phyloP scores from a whole-genome alignment of 2,329 filamentous ascomycete species.

The Trichoderma gracile region DNA sequence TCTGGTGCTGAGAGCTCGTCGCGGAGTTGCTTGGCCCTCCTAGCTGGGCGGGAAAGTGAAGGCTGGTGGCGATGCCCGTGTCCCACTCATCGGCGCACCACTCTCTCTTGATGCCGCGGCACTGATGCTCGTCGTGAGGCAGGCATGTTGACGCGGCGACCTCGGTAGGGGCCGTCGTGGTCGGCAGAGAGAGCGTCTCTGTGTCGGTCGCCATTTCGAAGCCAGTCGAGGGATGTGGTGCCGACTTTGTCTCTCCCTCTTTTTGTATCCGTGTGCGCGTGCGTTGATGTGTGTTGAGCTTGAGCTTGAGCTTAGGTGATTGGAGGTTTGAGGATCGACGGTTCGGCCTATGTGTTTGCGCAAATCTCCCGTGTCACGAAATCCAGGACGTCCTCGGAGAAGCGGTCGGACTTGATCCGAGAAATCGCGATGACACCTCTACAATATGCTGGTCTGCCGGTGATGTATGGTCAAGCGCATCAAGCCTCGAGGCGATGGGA shows the following conservation, averaged over 20 bases:
- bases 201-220: constrained; percentile 38
- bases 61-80: constrained; percentile 32
- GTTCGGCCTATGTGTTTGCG: not conserved
- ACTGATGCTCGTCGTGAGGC: constrained; percentile 27
- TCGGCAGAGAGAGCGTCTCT: constrained; percentile 37
- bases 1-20: constrained; percentile 12
- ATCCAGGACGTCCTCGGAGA: not conserved
- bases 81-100: constrained; percentile 35
- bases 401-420: not conserved
- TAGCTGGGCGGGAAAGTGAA: constrained; percentile 13
- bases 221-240: not conserved
- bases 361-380: not conserved
- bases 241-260: too few species aligned
- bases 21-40: constrained; percentile 12
- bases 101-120: constrained; percentile 26
- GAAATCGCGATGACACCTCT: not conserved
- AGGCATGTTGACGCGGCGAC: constrained; percentile 35
- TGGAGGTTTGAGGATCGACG: too few species aligned
- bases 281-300: not conserved
- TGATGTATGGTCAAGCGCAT: constrained; percentile 1
- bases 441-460: not conserved
- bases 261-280: not conserved
- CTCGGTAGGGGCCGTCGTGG: constrained; percentile 38
- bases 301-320: not conserved
- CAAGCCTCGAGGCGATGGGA: not conserved